Percentiles rank a stretch among this genome's conserved stretches.
phyloP scores from a whole-genome alignment of 495 filamentous ascomycete genomes.

The Durotheca rogersii region DNA sequence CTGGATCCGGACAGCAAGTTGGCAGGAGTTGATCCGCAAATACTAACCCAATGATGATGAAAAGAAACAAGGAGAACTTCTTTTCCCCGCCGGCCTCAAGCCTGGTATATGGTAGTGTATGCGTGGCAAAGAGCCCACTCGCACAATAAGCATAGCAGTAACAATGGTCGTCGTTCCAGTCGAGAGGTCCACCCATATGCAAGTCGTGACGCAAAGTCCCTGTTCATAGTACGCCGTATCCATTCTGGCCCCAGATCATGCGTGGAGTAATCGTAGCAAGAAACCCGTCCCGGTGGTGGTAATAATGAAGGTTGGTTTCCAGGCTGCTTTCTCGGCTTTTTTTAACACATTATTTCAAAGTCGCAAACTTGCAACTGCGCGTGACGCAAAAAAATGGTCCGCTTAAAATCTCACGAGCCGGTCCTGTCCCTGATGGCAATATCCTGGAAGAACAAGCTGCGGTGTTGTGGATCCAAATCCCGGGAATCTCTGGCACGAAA shows the following conservation, averaged over 20 bases:
- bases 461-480: conserved; percentile 37
- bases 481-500: conserved; percentile 36
- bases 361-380: conserved; percentile 50
- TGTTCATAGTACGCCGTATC: conserved; percentile 38
- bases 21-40: conserved; percentile 33
- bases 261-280: conserved; percentile 27
- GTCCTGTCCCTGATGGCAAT: conserved; percentile 45
- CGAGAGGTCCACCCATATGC: conserved; percentile 38
- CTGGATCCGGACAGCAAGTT: conserved; percentile 41
- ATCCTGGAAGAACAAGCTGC: conserved; percentile 30
- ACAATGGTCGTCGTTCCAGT: conserved; percentile 33
- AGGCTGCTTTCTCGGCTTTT: conserved; percentile 25
- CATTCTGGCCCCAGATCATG: conserved; percentile 35
- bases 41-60: conserved; percentile 34
- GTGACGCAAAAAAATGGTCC: conserved; percentile 32
- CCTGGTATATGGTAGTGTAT: conserved; percentile 31
- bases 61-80: conserved; percentile 32
- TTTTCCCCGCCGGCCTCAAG: conserved; percentile 31
- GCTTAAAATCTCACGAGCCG: conserved; percentile 38
- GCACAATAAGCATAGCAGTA: conserved; percentile 32
- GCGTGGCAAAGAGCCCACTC: conserved; percentile 31
- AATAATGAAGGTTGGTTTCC: conserved; percentile 13
- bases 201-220: conserved; percentile 35
- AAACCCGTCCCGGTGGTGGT: conserved; percentile 23
- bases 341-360: conserved; percentile 39